Evolutionary conservation across 345 rosid species (phyloP).

Genomic region (Angophora floribunda): DNA sequence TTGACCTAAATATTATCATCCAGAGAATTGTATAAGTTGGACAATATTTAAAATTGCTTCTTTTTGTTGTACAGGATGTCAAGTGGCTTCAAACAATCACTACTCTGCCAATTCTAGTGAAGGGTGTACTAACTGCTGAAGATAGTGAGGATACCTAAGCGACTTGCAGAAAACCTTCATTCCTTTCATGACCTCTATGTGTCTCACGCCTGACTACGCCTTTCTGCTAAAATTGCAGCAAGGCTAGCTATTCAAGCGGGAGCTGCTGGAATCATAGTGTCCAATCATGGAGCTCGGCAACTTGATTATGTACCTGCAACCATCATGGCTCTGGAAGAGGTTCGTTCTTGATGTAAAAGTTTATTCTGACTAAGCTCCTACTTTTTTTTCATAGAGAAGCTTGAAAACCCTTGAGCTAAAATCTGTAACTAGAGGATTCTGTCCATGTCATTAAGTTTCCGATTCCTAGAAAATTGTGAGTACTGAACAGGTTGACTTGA

Average conservation of each 20-base stretch:
- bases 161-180: neutral
- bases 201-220: neutral
- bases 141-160: slow-evolving; percentile 39
- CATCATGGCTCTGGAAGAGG: slow-evolving; percentile 86
- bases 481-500: neutral
- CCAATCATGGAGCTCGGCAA: slow-evolving; percentile 96
- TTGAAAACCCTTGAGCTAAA: neutral
- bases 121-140: slow-evolving; percentile 90
- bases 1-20: neutral
- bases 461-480: neutral
- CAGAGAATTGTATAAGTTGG: neutral
- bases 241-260: slow-evolving; percentile 57
- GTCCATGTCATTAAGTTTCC: neutral
- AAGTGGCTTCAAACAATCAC: slow-evolving; percentile 94
- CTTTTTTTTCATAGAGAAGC: neutral
- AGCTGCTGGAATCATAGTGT: slow-evolving; percentile 88
- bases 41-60: neutral
- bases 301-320: slow-evolving; percentile 89
- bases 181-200: neutral
- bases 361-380: neutral
- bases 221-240: slow-evolving; percentile 32
- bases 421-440: neutral
- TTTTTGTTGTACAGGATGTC: slow-evolving; percentile 43
- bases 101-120: slow-evolving; percentile 79
- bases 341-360: neutral